These are phyloP conservation scores for Irpex lacteus DNA, from an alignment of 1,284 basidiomycete species.

Conservation along the genomic window DNA sequence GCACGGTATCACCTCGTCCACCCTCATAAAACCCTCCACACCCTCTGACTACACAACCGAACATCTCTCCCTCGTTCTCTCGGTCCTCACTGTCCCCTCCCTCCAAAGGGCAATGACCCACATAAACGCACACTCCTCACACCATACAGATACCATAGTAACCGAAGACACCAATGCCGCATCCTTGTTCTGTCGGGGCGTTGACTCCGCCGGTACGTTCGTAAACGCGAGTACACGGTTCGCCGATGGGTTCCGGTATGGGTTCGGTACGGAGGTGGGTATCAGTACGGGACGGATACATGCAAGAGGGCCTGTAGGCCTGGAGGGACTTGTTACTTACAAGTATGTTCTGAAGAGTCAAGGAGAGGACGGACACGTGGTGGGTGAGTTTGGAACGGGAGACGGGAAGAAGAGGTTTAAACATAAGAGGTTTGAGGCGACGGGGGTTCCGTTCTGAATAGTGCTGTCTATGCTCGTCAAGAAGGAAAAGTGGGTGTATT, in stretches of 20 bases:
- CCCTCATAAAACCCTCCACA: slow-evolving; percentile 51
- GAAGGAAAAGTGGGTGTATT: background rate
- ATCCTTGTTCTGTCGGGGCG: slow-evolving; percentile 78
- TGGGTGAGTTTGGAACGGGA: slow-evolving; percentile 75
- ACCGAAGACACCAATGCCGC: slow-evolving; percentile 75
- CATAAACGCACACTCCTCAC: slow-evolving; percentile 92
- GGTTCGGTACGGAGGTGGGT: slow-evolving; percentile 97
- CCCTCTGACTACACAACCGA: slow-evolving; percentile 81
- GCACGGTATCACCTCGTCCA: slow-evolving; percentile 33
- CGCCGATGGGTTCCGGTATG: slow-evolving; percentile 96
- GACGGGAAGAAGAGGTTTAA: slow-evolving; percentile 75
- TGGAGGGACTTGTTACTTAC: slow-evolving; percentile 94
- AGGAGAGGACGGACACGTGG: slow-evolving; percentile 71
- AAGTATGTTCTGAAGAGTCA: slow-evolving; percentile 88
- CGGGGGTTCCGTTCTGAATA: slow-evolving; percentile 41
- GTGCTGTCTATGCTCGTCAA: background rate
- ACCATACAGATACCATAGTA: slow-evolving; percentile 94
- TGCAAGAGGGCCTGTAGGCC: slow-evolving; percentile 93
- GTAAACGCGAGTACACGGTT: slow-evolving; percentile 96
- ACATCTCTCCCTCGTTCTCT: slow-evolving; percentile 82
- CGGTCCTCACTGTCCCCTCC: slow-evolving; percentile 74
- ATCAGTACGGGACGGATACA: slow-evolving; percentile 97
- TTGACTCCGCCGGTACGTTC: slow-evolving; percentile 92
- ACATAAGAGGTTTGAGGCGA: slow-evolving; percentile 57
- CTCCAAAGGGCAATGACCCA: slow-evolving; percentile 77